Conservation (phyloP, 1,284 basidiomycete species). For the Cryptococcus maquisensis region DNA sequence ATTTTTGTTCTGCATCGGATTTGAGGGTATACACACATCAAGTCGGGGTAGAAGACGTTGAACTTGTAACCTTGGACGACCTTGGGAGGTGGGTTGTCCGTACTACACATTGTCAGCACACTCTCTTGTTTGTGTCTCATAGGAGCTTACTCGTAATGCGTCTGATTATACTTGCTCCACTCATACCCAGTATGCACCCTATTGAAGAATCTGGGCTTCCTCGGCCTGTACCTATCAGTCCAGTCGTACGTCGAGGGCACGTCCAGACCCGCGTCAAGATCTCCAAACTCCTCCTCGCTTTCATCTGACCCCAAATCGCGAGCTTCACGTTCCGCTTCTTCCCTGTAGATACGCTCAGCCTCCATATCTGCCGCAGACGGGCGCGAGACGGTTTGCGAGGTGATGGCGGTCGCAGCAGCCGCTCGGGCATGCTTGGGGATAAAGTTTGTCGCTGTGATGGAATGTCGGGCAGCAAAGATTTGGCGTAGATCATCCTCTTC, state of each 20-base stretch:
- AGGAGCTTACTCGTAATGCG: slow-evolving; percentile 84
- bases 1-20: too few relatives aligned
- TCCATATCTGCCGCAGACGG: slow-evolving; percentile 71
- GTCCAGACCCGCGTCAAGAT: slow-evolving; percentile 64
- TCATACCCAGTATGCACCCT: slow-evolving; percentile 99
- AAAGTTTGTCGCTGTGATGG: slow-evolving; percentile 75
- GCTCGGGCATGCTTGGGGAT: slow-evolving; percentile 54
- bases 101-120: slow-evolving; percentile 8
- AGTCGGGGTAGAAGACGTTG: slow-evolving; percentile 50
- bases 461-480: slow-evolving; percentile 67
- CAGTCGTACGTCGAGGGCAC: slow-evolving; percentile 70
- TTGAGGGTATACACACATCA: slow-evolving; percentile 35
- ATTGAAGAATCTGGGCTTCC: slow-evolving; percentile 98
- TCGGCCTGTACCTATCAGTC: slow-evolving; percentile 98
- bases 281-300: slow-evolving; percentile 70
- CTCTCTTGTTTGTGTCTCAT: not conserved
- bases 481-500: slow-evolving; percentile 62
- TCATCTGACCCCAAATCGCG: slow-evolving; percentile 36
- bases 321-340: slow-evolving; percentile 48
- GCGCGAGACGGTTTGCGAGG: slow-evolving; percentile 49
- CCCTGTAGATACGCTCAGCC: slow-evolving; percentile 77
- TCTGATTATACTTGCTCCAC: slow-evolving; percentile 99
- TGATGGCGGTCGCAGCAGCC: slow-evolving; percentile 27
- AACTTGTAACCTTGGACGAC: slow-evolving; percentile 98
- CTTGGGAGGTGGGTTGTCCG: slow-evolving; percentile 94